Conservation (phyloP, 257 asterid genomes). For the Sherardia arvensis region DNA sequence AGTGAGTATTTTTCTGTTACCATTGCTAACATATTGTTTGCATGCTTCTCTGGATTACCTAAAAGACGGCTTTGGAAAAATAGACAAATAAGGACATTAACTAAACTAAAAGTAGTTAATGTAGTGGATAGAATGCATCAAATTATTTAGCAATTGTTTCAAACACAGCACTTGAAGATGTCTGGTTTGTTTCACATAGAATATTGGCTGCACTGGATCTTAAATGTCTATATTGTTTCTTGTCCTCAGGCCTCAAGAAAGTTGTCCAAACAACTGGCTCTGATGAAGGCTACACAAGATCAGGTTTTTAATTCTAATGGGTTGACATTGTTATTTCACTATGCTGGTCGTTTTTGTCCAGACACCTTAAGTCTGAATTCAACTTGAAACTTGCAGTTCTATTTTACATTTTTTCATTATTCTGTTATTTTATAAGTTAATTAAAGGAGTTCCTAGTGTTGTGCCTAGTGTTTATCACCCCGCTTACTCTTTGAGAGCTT, state of each 20-base stretch:
- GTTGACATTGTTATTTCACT: constrained; percentile 10
- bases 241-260: constrained; percentile 67
- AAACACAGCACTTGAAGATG: background rate
- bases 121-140: background rate
- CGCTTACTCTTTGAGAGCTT: background rate
- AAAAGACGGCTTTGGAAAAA: background rate
- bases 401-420: too few relatives aligned
- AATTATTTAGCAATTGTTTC: background rate
- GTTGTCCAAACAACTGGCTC: constrained; percentile 54
- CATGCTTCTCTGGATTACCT: background rate
- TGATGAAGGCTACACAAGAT: constrained; percentile 73
- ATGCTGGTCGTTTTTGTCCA: background rate
- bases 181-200: background rate
- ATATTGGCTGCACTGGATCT: background rate
- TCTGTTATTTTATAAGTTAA: too few relatives aligned
- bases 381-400: background rate
- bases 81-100: background rate
- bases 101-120: background rate
- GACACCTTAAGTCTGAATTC: background rate
- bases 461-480: background rate
- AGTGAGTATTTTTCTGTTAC: background rate
- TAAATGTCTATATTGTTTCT: constrained; percentile 7
- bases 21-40: background rate
- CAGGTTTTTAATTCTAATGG: constrained; percentile 39
- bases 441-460: background rate